phyloP scores from a whole-genome alignment of 257 asterid genomes.

The Solanum bulbocastanum region DNA sequence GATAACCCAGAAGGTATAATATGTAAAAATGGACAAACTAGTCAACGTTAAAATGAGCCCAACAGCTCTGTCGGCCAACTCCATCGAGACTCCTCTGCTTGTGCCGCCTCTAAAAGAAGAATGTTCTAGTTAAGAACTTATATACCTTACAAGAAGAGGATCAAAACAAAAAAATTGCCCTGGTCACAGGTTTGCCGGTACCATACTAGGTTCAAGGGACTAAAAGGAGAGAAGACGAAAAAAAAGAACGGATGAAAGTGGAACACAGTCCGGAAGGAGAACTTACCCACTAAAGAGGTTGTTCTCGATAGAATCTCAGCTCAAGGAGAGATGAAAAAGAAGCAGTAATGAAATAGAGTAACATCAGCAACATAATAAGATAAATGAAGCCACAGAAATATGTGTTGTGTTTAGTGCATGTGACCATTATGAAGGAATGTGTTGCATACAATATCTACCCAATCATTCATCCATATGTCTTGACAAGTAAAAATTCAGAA shows the following conservation, averaged over 20 bases:
- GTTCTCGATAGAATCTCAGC: neutral
- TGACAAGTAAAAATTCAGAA: neutral
- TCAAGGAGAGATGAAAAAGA: neutral
- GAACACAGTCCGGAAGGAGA: neutral
- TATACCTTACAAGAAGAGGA: neutral
- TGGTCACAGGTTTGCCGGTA: neutral
- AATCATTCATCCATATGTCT: neutral
- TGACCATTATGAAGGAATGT: neutral
- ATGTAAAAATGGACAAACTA: conserved; percentile 77
- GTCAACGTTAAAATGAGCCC: conserved; percentile 63
- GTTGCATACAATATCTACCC: neutral
- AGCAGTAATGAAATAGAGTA: neutral
- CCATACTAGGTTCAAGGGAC: neutral
- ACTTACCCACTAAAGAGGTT: neutral
- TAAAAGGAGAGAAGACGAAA: neutral
- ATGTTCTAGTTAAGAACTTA: neutral
- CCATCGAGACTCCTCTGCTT: conserved; percentile 22
- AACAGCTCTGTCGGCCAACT: conserved; percentile 69
- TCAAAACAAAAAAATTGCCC: neutral
- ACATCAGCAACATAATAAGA: too few species aligned
- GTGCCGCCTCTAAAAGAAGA: neutral
- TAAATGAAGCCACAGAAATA: too few species aligned
- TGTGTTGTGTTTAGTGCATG: too few species aligned
- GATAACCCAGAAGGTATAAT: conserved; percentile 87
- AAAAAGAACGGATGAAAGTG: neutral